These are phyloP conservation scores for Simmondsia chinensis DNA, from an alignment of 148 eudicot genomes.

Conservation along the genomic window DNA sequence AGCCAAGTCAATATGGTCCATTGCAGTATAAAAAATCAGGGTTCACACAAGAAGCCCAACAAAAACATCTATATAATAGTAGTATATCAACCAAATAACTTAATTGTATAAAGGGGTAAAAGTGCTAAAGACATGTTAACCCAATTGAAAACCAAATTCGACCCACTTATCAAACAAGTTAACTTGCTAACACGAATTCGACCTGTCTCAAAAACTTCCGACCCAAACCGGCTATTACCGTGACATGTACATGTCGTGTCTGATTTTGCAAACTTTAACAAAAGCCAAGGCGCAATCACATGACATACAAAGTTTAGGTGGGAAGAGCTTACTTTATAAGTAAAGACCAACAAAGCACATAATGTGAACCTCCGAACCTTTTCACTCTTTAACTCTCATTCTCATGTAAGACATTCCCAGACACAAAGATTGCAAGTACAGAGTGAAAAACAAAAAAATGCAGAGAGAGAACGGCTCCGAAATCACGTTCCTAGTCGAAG, in stretches of 20 bases:
- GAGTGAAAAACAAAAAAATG: slow-evolving; percentile 13
- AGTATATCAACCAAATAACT: too few relatives aligned
- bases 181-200: too few relatives aligned
- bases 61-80: too few relatives aligned
- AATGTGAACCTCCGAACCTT: slow-evolving; percentile 8
- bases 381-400: slow-evolving; percentile 7
- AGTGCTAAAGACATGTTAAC: too few relatives aligned
- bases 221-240: not conserved
- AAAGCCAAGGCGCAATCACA: slow-evolving; percentile 6
- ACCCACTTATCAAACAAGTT: too few relatives aligned
- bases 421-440: not conserved
- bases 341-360: slow-evolving; percentile 11
- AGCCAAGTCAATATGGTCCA: too few relatives aligned
- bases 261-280: slow-evolving; percentile 6
- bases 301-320: slow-evolving; percentile 18
- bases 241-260: not conserved
- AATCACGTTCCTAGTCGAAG: slow-evolving; percentile 39
- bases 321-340: slow-evolving; percentile 22
- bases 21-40: too few relatives aligned
- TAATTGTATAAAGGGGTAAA: too few relatives aligned
- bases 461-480: slow-evolving; percentile 16
- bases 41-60: too few relatives aligned
- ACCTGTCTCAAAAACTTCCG: not conserved
- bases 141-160: too few relatives aligned
- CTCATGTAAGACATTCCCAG: not conserved